phyloP scores from a whole-genome alignment of 2,329 filamentous ascomycete genomes.

The Alternaria metachromatica region DNA sequence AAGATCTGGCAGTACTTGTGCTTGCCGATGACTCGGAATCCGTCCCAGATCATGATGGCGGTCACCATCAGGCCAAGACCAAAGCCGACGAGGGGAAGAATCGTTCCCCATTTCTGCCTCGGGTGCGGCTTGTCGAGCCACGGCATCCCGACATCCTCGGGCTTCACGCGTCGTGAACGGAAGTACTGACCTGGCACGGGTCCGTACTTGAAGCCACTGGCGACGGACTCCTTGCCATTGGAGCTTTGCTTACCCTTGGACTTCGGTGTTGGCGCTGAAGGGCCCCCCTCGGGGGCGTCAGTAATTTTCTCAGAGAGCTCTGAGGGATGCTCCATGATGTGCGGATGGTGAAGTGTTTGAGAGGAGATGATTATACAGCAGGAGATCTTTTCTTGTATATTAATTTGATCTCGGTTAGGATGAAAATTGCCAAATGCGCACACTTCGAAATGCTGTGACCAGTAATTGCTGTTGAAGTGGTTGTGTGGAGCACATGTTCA shows the following conservation, averaged over 20 bases:
- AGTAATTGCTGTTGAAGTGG: not conserved
- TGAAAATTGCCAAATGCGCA: not conserved
- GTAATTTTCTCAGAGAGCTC: not conserved
- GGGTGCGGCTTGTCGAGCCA: constrained; percentile 77
- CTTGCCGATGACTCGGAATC: constrained; percentile 72
- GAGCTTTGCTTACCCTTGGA: not conserved
- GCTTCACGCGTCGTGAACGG: constrained; percentile 74
- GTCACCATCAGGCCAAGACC: constrained; percentile 71
- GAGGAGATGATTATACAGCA: not conserved
- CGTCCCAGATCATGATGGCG: constrained; percentile 77
- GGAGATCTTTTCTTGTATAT: not conserved
- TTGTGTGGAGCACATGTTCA: not conserved
- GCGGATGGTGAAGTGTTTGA: not conserved
- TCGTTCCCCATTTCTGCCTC: constrained; percentile 85
- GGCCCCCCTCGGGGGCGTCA: not conserved
- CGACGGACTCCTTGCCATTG: constrained; percentile 6
- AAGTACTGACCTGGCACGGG: constrained; percentile 57
- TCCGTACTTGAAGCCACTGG: constrained; percentile 14
- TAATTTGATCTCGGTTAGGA: not conserved
- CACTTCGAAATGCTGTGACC: not conserved
- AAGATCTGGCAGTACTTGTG: constrained; percentile 76
- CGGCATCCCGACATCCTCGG: constrained; percentile 76
- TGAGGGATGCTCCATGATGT: not conserved
- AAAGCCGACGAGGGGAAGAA: constrained; percentile 77
- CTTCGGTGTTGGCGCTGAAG: constrained; percentile 2